Conservation (phyloP, 2,329 filamentous ascomycete genomes). For the Penicillium rolfsii region DNA sequence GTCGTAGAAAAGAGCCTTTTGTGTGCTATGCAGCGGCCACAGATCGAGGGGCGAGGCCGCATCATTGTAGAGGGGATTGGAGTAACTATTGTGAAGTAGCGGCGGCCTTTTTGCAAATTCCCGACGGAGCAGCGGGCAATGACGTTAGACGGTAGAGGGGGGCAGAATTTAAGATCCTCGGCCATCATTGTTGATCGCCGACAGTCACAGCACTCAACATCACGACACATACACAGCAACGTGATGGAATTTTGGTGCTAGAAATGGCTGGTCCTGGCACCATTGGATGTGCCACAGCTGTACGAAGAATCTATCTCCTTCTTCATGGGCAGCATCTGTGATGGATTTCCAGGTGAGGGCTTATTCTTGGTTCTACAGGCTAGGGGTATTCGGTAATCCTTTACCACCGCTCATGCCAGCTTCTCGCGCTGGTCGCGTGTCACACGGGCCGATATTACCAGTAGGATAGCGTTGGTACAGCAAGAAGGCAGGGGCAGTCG, state of each 20-base stretch:
- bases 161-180: slow-evolving; percentile 30
- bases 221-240: background rate
- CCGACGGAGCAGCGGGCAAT: slow-evolving; percentile 25
- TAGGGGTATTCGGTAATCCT: no score
- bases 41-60: slow-evolving; percentile 36
- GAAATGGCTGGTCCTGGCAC: background rate
- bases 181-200: background rate
- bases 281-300: no score
- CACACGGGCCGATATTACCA: no score
- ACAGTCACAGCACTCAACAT: background rate
- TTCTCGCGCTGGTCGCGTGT: no score
- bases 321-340: no score
- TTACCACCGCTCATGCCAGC: no score
- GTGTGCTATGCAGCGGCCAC: slow-evolving; percentile 34
- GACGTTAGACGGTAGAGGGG: slow-evolving; percentile 32
- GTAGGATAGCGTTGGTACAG: no score
- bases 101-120: slow-evolving; percentile 28
- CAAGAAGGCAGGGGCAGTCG: no score
- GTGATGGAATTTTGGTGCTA: background rate
- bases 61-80: slow-evolving; percentile 34
- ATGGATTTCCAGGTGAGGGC: no score
- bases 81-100: slow-evolving; percentile 16
- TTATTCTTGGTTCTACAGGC: no score
- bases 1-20: slow-evolving; percentile 37
- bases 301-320: no score